Conservation (phyloP, 2,329 filamentous ascomycete genomes). For the Hypoxylon sp. region DNA sequence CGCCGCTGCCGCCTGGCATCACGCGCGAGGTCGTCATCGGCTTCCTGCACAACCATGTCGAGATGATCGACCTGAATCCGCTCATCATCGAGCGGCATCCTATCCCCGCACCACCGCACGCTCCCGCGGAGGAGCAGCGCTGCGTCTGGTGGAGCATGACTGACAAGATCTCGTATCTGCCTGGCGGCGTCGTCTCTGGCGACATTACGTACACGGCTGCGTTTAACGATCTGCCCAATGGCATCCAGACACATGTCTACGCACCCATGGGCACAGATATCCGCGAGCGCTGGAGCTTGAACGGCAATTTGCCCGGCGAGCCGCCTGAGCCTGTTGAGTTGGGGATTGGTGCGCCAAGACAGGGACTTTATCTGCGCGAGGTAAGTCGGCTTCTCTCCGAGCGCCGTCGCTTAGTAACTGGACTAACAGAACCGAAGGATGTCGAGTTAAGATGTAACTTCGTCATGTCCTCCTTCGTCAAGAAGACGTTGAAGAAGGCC, state of each 20-base stretch:
- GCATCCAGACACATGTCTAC: constrained; percentile 86
- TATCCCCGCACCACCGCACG: constrained; percentile 76
- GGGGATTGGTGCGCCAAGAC: constrained; percentile 73
- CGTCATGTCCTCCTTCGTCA: constrained; percentile 82
- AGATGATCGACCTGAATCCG: constrained; percentile 92
- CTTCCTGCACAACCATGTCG: constrained; percentile 82
- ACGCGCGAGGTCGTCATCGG: constrained; percentile 78
- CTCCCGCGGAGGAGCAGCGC: constrained; percentile 77
- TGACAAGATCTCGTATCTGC: constrained; percentile 82
- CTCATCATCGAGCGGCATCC: constrained; percentile 80
- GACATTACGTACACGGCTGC: constrained; percentile 84
- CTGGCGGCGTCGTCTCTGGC: constrained; percentile 73
- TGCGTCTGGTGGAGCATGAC: constrained; percentile 85
- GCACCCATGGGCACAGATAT: constrained; percentile 87
- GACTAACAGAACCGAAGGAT: constrained; percentile 61
- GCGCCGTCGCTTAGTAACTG: not conserved
- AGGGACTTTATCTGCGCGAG: constrained; percentile 85
- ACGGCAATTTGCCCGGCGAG: constrained; percentile 80
- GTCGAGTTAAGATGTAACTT: constrained; percentile 86
- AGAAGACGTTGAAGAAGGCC: constrained; percentile 83
- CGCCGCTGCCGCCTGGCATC: constrained; percentile 79
- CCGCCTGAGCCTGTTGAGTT: constrained; percentile 75
- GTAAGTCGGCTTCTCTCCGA: constrained; percentile 34
- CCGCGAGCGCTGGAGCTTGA: constrained; percentile 82
- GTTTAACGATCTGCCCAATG: constrained; percentile 80